A percentile compares a stretch with the other conserved stretches of the same genome.
phyloP scores from a whole-genome alignment of 1,139 yeast species.

The Yamadazyma sp. region DNA sequence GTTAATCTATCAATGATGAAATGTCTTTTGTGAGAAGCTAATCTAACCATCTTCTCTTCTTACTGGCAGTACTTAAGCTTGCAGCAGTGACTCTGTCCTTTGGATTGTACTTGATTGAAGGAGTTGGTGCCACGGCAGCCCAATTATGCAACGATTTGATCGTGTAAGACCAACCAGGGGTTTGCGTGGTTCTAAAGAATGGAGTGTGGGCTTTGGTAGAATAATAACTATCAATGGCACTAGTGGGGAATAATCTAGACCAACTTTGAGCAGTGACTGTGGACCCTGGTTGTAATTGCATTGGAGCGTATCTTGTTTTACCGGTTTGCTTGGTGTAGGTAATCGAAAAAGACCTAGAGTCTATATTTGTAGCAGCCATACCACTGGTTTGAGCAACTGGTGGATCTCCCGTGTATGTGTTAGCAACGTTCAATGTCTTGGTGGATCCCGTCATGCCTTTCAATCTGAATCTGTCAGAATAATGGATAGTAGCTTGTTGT shows the following conservation, averaged over 20 bases:
- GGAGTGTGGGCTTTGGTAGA: slow-evolving; percentile 47
- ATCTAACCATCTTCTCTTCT: slow-evolving; percentile 38
- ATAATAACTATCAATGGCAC: slow-evolving; percentile 61
- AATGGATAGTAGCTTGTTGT: slow-evolving; percentile 65
- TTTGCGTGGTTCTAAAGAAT: slow-evolving; percentile 57
- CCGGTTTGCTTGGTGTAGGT: slow-evolving; percentile 80
- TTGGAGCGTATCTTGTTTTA: slow-evolving; percentile 74
- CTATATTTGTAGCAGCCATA: slow-evolving; percentile 25
- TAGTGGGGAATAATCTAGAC: slow-evolving; percentile 62
- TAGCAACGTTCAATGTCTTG: slow-evolving; percentile 23
- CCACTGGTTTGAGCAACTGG: slow-evolving; percentile 31
- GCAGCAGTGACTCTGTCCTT: slow-evolving; percentile 40
- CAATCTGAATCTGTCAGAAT: slow-evolving; percentile 65
- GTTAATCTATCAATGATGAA: background rate
- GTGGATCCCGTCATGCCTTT: slow-evolving; percentile 69
- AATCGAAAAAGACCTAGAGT: slow-evolving; percentile 40
- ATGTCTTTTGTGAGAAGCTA: slow-evolving; percentile 3
- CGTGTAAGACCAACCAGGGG: slow-evolving; percentile 83
- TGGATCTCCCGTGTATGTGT: slow-evolving; percentile 28
- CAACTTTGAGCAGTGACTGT: slow-evolving; percentile 65
- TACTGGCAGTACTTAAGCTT: slow-evolving; percentile 35
- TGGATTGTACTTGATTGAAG: slow-evolving; percentile 50
- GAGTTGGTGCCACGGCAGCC: slow-evolving; percentile 69
- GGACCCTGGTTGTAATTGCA: slow-evolving; percentile 79
- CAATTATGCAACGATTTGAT: slow-evolving; percentile 62